phyloP scores from a whole-genome alignment of 306 rosid species.

The Trifolium subterraneum region DNA sequence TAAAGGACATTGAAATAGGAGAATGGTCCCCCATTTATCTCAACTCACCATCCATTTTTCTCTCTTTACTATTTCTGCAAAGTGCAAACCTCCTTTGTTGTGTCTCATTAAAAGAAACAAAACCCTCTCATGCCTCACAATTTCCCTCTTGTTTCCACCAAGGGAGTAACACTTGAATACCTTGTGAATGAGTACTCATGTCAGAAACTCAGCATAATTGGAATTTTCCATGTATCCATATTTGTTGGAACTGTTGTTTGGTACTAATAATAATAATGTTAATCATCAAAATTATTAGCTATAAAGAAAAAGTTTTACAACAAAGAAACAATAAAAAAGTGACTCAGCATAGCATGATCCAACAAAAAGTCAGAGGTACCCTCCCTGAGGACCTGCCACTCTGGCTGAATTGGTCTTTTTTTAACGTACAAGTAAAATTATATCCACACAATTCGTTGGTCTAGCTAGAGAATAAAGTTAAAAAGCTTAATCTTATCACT shows the following conservation, averaged over 20 bases:
- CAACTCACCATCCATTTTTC: not conserved
- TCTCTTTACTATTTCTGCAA: not conserved
- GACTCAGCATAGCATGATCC: not conserved
- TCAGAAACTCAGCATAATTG: conserved; percentile 38
- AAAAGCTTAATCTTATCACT: not conserved
- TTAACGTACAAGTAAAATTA: not conserved
- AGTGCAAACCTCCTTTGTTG: conserved; percentile 2
- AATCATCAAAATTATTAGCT: not conserved
- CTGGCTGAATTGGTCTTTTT: not conserved
- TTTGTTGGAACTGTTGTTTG: conserved; percentile 26
- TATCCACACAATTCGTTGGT: not conserved
- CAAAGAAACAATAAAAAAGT: not conserved
- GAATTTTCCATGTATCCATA: conserved; percentile 22
- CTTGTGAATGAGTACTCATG: conserved; percentile 48
- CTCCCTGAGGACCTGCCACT: not conserved
- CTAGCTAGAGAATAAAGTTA: not conserved
- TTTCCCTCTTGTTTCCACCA: conserved; percentile 44
- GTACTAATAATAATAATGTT: not conserved
- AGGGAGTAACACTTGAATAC: not conserved
- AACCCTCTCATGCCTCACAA: conserved; percentile 49
- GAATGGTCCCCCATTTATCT: conserved; percentile 4
- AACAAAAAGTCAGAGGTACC: not conserved
- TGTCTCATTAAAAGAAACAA: conserved; percentile 81
- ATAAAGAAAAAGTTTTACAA: not conserved
- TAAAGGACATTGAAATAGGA: not conserved